Evolutionary conservation across 495 filamentous ascomycete species (phyloP), one percentile per base, ranked within the genome.

Genomic region (Penicillium ucsense): DNA sequence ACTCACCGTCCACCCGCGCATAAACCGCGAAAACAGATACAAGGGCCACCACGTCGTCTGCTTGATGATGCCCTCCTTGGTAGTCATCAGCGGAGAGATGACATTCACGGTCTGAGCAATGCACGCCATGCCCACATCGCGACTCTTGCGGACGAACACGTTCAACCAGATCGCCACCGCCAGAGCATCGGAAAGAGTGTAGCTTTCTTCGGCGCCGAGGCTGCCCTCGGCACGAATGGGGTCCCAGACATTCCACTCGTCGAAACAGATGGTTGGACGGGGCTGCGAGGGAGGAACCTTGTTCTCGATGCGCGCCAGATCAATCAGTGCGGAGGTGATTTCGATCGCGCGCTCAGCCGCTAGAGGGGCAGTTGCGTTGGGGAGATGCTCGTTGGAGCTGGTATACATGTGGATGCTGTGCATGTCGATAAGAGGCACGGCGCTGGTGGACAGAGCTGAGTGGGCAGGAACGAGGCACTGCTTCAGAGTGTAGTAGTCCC

Each of bases 191-290:
- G 81, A 85, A 10, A 89, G 75, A 0, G 83, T 88, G 63, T 90
- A 89, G 55, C 61, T 63, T 57, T 87, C 81, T 61, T 86, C 83
- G 1, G 78, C 83, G 12, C 83, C 83, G 43, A 72, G 62, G 50
- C 82, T 80, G 36, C 83, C 84, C 4, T 80, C 81, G 2, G 86
- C 85, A 28, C 85, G 77, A 35, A 75, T 68, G 5, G 84, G 84
- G 57, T 89, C 85, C 86, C 85, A 89, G 8, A 89, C 84, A 63
- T 90, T 87, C 85, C 86, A 89, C 62, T 89, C 85, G 61, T 90
- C 86, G 60, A 89, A 89, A 64, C 85, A 89, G 61, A 90, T 86
- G 35, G 71, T 83, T 9, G 78, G 81, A 8, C 71, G 64, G 8
- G 76, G 76, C 30, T 79, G 74, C 4, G 70, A 63, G 3, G 75